Base-by-base conservation (phyloP, 441 rosid species). In the Viola pubescens region DNA sequence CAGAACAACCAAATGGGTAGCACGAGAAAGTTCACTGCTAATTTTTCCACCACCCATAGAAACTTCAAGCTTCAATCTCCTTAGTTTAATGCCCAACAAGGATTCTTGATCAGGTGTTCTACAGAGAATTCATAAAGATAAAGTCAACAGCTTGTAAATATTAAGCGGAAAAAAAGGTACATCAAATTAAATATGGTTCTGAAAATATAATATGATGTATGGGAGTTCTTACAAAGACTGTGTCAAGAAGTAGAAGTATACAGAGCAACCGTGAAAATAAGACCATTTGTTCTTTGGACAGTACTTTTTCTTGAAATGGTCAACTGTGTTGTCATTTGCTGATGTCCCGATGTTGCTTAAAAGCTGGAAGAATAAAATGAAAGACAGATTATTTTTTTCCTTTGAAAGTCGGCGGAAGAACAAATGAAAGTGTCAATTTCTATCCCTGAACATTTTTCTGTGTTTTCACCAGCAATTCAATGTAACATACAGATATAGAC, bases 31-130 rank as follows among this genome's bases (percentile, higher is more conserved):
- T 75, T 74, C 70, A 69, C 81, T 47, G 69, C 79, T 80, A 65
- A 86, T 77, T 74, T 77, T 82, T 46, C 99, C 99, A 72, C 97
- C 96, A 47, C 79, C 82, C 89, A 86, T 83, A 54, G 69, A 54
- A 64, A 94, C 80, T 73, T 86, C 91, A 71, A 76, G 82, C 74
- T 74, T 80, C 81, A 86, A 72, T 75, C 97, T 90, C 79, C 82
- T 88, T 71, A 75, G 43, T 59, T 69, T 68, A 65, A 86, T 75
- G 65, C 68, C 77, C 77, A 80, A 60, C 65, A 85, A 56, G 50
- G 78, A 70, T 62, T 85, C 84, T 80, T 78, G 75, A 48, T 82
- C 91, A 19, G 72, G 64, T 63, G 74, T 75, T 75, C 97, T 90
- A 64, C 63, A 72, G 38, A 51, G 39, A 60, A 16, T 46, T 50